phyloP scores from a whole-genome alignment of 768 basidiomycete genomes.

The Tricholoma terreum region DNA sequence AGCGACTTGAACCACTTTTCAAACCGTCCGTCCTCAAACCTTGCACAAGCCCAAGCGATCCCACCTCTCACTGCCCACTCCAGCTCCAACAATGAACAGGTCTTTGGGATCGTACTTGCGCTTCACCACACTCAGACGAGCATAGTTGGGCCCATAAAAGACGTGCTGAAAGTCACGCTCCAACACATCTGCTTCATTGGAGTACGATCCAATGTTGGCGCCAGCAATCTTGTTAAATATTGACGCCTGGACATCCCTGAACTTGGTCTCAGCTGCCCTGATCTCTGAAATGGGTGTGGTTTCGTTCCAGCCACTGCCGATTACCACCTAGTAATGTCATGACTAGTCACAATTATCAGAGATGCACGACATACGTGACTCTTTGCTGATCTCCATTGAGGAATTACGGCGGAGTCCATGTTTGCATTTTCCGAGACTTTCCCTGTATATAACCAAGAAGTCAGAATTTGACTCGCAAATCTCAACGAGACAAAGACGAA shows the following conservation, averaged over 20 bases:
- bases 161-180: conserved; percentile 29
- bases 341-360: too few relatives aligned
- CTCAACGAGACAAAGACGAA: not conserved
- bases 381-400: conserved; percentile 37
- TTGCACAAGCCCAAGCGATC: too few relatives aligned
- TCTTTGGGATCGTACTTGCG: too few relatives aligned
- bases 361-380: conserved; percentile 25
- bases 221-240: conserved; percentile 26
- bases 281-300: conserved; percentile 13
- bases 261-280: conserved; percentile 13
- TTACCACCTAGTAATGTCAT: too few relatives aligned
- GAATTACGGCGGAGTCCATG: conserved; percentile 28
- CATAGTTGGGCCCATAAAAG: conserved; percentile 33
- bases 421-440: conserved; percentile 32
- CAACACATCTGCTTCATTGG: conserved; percentile 31
- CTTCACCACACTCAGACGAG: conserved; percentile 26
- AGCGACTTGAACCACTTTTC: too few relatives aligned
- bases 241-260: conserved; percentile 23
- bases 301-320: conserved; percentile 15
- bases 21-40: too few relatives aligned
- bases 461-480: not conserved
- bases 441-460: conserved; percentile 11
- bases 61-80: too few relatives aligned
- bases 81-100: conserved; percentile 27
- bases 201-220: conserved; percentile 28